Conservation (phyloP, 441 rosid genomes). For the Adansonia madagascariensis region DNA sequence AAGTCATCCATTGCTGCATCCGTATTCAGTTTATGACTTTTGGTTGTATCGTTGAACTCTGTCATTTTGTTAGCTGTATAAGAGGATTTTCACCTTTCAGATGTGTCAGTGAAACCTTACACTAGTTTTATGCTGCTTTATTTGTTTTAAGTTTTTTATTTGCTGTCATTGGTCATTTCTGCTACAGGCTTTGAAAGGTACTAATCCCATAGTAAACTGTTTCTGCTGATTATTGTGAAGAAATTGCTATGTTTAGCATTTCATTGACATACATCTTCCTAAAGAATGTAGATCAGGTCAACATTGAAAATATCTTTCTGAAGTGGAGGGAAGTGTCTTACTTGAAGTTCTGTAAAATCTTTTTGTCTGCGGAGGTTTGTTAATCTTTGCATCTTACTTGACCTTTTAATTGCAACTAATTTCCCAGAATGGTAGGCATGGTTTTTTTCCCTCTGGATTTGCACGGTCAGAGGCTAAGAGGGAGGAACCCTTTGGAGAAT, state of each 20-base stretch:
- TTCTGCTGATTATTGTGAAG: not conserved
- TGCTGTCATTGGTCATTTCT: not conserved
- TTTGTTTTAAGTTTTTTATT: not conserved
- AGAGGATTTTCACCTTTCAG: not conserved
- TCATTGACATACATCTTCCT: not conserved
- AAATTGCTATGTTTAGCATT: not conserved
- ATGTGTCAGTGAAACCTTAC: not conserved
- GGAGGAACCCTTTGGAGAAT: conserved; percentile 72
- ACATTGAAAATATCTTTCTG: not conserved
- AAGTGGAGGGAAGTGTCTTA: not conserved
- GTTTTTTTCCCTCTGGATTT: conserved; percentile 68
- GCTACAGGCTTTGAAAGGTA: not conserved
- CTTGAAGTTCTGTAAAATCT: not conserved
- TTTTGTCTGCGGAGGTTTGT: not conserved
- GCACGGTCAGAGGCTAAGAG: conserved; percentile 60
- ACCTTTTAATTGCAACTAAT: conserved; percentile 34
- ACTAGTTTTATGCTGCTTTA: conserved; percentile 3
- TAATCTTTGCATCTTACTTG: conserved; percentile 25
- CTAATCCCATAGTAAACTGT: not conserved
- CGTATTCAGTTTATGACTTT: not conserved
- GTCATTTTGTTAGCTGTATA: not conserved
- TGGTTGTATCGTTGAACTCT: conserved; percentile 1
- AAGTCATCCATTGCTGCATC: not conserved
- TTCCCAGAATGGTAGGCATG: conserved; percentile 55
- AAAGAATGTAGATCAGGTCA: not conserved